Evolutionary conservation across 2,329 filamentous ascomycete species (phyloP), one percentile per base, ranked within the genome.

Genomic region (Beauveria pseudobassiana): DNA sequence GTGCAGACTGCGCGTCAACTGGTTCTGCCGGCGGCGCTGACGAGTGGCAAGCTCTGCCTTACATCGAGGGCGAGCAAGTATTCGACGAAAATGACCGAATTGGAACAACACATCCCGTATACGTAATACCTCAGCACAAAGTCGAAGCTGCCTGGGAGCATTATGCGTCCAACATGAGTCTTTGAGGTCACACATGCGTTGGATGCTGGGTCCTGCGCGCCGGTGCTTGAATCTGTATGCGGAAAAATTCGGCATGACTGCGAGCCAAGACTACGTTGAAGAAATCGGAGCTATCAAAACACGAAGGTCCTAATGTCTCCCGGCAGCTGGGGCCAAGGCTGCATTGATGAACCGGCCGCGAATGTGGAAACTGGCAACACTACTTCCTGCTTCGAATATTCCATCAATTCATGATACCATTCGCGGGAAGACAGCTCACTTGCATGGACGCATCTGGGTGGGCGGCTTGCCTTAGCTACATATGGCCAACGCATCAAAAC

Each of bases 91-190:
- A 80, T 62, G 91, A 96, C 76, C 78, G 85, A 46, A 80, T 96
- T 57, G 78, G 77, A 57, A 78, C 88, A 18, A 82, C 91, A 45
- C 91, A 97, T 74, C 93, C 93, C 2, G 83, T 97, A 28, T 97
- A 91, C 75, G 88, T 90, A 64, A 87, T 97, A 66, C 90, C 92
- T 5, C 86, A 89, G 73, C 80, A 83, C 64, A 82, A 82, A 59
- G 89, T 87, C 59, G 82, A 87, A 67, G 79, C 79, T 40, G 86
- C 88, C 66, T 82, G 84, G 72, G 76, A 75, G 64, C 90, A 89
- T 75, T 93, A 87, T 73, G 77, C 80, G 65, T 76, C 76, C 46
- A 86, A 84, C 71, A 75, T 76, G 59, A 80, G 82, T 14, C 86
- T 87, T 67, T 86, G 42, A 75, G 12, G 75, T 72, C 73, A 14